Conservation (phyloP, 108 stramenopile genomes). For the Discostella stelligeroides region DNA sequence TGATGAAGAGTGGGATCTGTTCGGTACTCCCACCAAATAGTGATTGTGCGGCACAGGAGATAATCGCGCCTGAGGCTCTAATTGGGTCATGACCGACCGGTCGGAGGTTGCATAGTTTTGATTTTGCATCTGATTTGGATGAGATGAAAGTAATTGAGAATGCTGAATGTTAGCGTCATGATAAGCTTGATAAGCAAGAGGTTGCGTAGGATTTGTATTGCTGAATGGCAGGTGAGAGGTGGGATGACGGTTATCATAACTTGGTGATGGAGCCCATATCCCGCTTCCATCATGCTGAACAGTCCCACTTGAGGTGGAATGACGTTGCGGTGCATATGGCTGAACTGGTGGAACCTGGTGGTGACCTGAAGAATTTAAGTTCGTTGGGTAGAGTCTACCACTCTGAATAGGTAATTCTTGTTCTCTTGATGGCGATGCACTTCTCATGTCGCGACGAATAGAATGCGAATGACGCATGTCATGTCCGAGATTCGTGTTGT, state of each 20-base stretch:
- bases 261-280: background rate
- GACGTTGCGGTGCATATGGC: too few relatives aligned
- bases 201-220: background rate
- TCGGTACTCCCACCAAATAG: background rate
- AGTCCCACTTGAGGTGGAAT: background rate
- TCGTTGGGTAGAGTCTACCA: too few relatives aligned
- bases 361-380: too few relatives aligned
- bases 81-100: background rate
- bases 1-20: background rate
- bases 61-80: background rate
- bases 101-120: background rate
- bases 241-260: constrained; percentile 2
- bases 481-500: too few relatives aligned
- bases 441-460: too few relatives aligned
- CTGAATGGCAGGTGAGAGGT: background rate
- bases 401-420: too few relatives aligned
- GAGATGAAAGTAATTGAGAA: background rate
- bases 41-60: background rate
- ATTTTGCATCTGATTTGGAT: background rate
- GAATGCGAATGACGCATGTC: too few relatives aligned
- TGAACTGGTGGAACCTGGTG: too few relatives aligned
- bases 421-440: too few relatives aligned
- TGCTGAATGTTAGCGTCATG: background rate
- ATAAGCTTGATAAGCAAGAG: background rate
- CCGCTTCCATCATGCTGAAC: background rate